Evolutionary conservation across 2,329 filamentous ascomycete genomes (phyloP), one percentile per base, ranked within the genome.

Genomic region (Aureobasidium sp.): DNA sequence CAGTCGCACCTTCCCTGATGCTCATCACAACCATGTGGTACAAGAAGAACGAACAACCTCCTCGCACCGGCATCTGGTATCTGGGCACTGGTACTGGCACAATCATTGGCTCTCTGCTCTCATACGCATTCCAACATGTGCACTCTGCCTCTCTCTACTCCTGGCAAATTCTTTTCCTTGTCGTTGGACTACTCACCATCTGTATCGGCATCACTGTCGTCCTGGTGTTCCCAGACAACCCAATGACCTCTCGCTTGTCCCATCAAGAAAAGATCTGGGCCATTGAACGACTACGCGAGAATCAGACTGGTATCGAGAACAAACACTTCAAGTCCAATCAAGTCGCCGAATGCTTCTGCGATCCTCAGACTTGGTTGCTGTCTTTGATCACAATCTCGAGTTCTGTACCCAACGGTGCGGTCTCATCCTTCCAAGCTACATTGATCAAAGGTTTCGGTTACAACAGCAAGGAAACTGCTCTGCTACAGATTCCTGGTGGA

Each of bases 11-110:
- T 0, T 82, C 82, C 25, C 80, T 89, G 61, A 85, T 87, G 47
- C 78, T 88, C 18, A 82, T 88, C 64, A 87, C 85, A 0, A 80
- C 80, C 5, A 85, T 85, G 58, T 75, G 73, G 72, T 77, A 76
- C 67, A 75, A 73, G 51, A 63, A 67, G 23, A 38, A 67, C n/a
- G 65, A 92, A 71, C 90, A 92, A 74, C 88, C 89, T 0, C 74
- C 90, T 31, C 82, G 90, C 0, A 84, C 91, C 4, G 88, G 88
- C 0, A 84, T 85, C n/a, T 92, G 90, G 90, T 92, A 92, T 69
- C 81, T 86, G 5, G 90, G 87, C 0, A 91, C 88, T 60, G 88
- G 88, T 0, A 66, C 84, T 0, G 86, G 86, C 0, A 89, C 84
- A 8, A 87, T 90, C 47, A 65, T 88, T 16, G 88, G 87, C 0